Conservation (phyloP, 1,284 basidiomycete genomes). For the Melampsora abietis-canadensis region DNA sequence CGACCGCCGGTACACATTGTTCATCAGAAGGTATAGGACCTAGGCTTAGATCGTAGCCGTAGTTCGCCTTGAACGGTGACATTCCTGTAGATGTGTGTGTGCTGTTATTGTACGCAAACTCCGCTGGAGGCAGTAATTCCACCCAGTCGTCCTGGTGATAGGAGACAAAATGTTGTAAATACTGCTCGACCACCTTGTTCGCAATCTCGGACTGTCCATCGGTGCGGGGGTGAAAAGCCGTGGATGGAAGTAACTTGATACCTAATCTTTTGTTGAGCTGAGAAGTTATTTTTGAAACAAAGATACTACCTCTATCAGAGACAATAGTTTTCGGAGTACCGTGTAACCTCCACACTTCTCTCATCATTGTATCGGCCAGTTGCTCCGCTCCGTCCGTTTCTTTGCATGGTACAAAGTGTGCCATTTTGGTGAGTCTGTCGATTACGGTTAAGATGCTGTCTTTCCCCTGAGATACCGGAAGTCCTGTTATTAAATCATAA, state of each 20-base stretch:
- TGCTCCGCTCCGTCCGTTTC: not conserved
- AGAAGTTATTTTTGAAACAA: not conserved
- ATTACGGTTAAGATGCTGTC: not conserved
- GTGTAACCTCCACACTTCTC: not conserved
- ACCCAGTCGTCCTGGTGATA: not conserved
- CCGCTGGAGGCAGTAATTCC: not conserved
- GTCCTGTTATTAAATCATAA: not conserved
- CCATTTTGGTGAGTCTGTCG: not conserved
- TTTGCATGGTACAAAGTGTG: not conserved
- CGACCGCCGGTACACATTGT: not conserved
- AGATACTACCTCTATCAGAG: conserved; percentile 3
- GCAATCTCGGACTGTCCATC: not conserved
- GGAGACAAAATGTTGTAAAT: not conserved
- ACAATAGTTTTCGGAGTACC: not conserved
- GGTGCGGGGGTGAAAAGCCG: not conserved
- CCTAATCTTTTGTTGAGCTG: not conserved
- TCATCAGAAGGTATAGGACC: not conserved
- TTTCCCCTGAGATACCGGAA: not conserved
- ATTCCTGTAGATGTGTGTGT: not conserved
- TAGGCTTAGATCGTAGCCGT: not conserved
- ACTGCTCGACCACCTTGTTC: not conserved
- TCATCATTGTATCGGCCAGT: not conserved
- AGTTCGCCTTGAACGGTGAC: conserved; percentile 6
- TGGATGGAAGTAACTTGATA: not conserved
- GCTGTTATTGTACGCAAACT: conserved; percentile 10